These are phyloP conservation scores for Yamadazyma ubonensis DNA, from an alignment of 805 yeast genomes.

Conservation along the genomic window DNA sequence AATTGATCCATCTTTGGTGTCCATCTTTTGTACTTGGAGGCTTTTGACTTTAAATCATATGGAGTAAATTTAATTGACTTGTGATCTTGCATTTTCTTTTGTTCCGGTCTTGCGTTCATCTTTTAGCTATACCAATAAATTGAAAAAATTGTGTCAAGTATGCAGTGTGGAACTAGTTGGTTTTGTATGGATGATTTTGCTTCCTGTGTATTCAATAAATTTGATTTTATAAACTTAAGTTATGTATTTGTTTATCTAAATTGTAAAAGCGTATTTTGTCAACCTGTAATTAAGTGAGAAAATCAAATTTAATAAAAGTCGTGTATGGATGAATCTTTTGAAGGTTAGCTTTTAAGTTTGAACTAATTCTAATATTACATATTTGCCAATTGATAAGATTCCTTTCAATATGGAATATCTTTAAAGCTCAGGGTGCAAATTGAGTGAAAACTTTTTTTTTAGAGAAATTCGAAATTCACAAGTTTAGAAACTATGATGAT, in stretches of 20 bases:
- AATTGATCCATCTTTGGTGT: slow-evolving; percentile 38
- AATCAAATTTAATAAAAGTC: background rate
- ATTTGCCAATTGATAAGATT: too few relatives aligned
- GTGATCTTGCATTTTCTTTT: slow-evolving; percentile 6
- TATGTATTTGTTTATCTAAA: slow-evolving; percentile 7
- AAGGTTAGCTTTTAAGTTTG: slow-evolving; percentile 1
- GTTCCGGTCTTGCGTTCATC: slow-evolving; percentile 4
- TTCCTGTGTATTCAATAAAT: too few relatives aligned
- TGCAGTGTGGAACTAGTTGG: too few relatives aligned
- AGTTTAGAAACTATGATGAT: too few relatives aligned
- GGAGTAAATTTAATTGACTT: slow-evolving; percentile 21
- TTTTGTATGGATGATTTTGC: too few relatives aligned
- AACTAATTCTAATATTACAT: too few relatives aligned
- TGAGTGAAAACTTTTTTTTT: too few relatives aligned
- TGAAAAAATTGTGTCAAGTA: too few relatives aligned
- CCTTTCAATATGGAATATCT: too few relatives aligned
- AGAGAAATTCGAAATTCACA: too few relatives aligned
- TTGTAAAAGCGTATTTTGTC: slow-evolving; percentile 4
- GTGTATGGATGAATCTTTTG: background rate
- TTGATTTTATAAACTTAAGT: slow-evolving; percentile 2
- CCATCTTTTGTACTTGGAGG: slow-evolving; percentile 39
- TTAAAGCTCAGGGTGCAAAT: too few relatives aligned
- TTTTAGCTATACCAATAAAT: too few relatives aligned
- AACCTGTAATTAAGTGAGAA: slow-evolving; percentile 8
- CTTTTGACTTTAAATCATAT: slow-evolving; percentile 33